Evolutionary conservation across 2,329 filamentous ascomycete genomes (phyloP).

Genomic region (Bipolaris zeicola): DNA sequence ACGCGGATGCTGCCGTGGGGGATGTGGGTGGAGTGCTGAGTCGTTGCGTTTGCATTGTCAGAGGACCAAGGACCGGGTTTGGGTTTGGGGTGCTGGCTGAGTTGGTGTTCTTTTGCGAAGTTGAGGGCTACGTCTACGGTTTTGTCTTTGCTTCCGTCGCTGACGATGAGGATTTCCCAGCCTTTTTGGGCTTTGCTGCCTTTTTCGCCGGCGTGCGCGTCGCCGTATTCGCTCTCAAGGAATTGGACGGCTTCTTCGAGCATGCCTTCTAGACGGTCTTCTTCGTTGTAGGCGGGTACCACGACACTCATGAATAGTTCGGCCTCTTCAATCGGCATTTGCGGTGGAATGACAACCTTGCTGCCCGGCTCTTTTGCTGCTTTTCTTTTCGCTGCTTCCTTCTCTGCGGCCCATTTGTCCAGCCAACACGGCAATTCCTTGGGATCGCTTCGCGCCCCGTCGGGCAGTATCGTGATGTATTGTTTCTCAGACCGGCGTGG

Average conservation of each 20-base stretch:
- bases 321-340: constrained; percentile 70
- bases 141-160: constrained; percentile 84
- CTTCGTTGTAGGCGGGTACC: constrained; percentile 94
- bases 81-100: constrained; percentile 50
- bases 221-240: constrained; percentile 77
- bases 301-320: constrained; percentile 90
- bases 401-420: constrained; percentile 71
- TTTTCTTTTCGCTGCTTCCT: constrained; percentile 50
- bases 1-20: constrained; percentile 82
- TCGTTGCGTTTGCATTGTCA: constrained; percentile 30
- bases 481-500: constrained; percentile 80
- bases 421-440: constrained; percentile 83
- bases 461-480: constrained; percentile 75
- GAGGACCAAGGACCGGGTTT: constrained; percentile 60
- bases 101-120: constrained; percentile 74
- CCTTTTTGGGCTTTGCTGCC: constrained; percentile 77
- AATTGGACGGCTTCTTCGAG: constrained; percentile 89
- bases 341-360: constrained; percentile 29
- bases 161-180: constrained; percentile 92
- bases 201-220: constrained; percentile 42
- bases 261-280: constrained; percentile 79
- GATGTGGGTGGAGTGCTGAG: constrained; percentile 58
- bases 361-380: constrained; percentile 31
- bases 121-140: constrained; percentile 80
- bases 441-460: constrained; percentile 61